Base-by-base conservation (phyloP, 331 rosid genomes). In the Arachis monticola region DNA sequence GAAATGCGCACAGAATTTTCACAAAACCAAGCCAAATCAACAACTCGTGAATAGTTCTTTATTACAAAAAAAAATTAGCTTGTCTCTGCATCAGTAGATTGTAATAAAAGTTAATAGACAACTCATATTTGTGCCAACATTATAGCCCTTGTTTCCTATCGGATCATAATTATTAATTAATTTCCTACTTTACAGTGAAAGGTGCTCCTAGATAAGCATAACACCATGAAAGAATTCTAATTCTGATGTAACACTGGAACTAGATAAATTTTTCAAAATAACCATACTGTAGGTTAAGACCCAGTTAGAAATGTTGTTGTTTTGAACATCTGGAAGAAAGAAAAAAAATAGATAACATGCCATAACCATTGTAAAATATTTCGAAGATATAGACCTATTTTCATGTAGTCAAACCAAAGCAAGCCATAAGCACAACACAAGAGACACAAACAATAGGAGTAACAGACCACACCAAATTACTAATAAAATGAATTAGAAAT, bases 1-100 rank as follows among this genome's bases (percentile, higher is more conserved):
- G 30, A 27, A 27, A 27, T 27, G 30, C 47, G 53, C 63, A 75
- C 10, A 62, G 10, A 61, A 76, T n/a, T 70, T 70, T 40, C 68
- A 67, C 57, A 55, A 75, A 78, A 48, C 55, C 56, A 64, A 38
- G 74, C 5, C 11, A 14, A 72, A 78, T n/a, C 55, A 80, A 51
- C 45, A 57, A 73, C 22, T 58, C 66, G 17, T 44, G 27, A 67
- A 68, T 47, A 44, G 55, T 60, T 48, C 11, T 14, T 45, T 52
- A 48, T 44, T 40, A 48, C 69, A 82, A 76, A 62, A 1, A 31
- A 46, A 67, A 60, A 59, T 45, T 58, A 72, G 50, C 14, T 65
- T 67, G 56, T 8, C 66, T n/a, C 46, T 17, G 67, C 40, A 62
- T 69, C 72, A 60, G 55, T 50, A 40, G 30, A 40, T 38, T 63